These are phyloP conservation scores for Solanum acaule DNA, from an alignment of 257 asterid species.

Conservation along the genomic window DNA sequence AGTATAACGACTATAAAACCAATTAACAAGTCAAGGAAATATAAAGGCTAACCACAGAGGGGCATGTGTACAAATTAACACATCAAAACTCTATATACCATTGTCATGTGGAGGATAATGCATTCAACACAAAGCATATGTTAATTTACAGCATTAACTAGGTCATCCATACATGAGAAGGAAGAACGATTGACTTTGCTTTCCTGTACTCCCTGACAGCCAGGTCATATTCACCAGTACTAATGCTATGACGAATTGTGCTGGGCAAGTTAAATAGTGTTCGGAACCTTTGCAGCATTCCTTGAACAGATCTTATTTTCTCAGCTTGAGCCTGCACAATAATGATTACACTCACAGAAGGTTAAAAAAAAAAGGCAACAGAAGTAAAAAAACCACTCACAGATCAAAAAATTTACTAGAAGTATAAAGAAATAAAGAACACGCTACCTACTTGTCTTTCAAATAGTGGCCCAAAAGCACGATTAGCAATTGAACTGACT, in stretches of 20 bases:
- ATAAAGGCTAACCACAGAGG: not conserved
- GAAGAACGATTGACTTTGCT: constrained; percentile 97
- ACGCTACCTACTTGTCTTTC: constrained; percentile 86
- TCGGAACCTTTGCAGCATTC: constrained; percentile 98
- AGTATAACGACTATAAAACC: not conserved
- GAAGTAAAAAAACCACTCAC: not conserved
- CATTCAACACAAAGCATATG: not conserved
- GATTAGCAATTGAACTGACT: constrained; percentile 80
- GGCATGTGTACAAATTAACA: not conserved
- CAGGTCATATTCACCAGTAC: constrained; percentile 95
- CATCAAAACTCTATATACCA: not conserved
- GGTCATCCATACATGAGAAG: constrained; percentile 71
- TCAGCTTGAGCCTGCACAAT: constrained; percentile 83
- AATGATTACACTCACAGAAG: not conserved
- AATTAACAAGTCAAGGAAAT: not conserved
- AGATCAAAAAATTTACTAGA: not conserved
- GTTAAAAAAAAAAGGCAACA: not conserved
- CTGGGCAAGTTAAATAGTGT: constrained; percentile 96
- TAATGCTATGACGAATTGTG: constrained; percentile 84
- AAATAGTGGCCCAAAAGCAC: constrained; percentile 91
- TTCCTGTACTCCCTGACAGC: constrained; percentile 98
- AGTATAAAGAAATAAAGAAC: constrained; percentile 4
- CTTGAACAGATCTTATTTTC: constrained; percentile 97
- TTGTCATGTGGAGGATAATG: not conserved
- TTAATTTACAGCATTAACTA: not conserved